Base-by-base conservation (phyloP, 352 stramenopile genomes). In the Globisporangium mamillatum region DNA sequence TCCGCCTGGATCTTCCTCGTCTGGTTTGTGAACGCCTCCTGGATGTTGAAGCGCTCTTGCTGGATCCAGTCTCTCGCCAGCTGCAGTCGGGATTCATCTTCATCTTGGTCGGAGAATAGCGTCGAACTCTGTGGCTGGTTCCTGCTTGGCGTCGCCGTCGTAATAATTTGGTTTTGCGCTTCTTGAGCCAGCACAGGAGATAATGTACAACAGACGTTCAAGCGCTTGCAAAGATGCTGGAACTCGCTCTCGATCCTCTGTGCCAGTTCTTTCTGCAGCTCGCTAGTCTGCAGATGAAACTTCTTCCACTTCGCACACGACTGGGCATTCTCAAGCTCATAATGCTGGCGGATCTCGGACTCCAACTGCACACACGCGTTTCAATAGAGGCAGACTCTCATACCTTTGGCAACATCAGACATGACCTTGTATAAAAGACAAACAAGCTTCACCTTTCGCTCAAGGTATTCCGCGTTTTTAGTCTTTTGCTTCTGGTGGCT, bases 11-110 rank as follows among this genome's bases (percentile, higher is more conserved):
- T 72, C 60, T 86, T 82, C 44, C 78, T 78, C 0, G 73, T 80
- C 63, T 90, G 80, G 52, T 81, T 86, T 7, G 78, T 89, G 62
- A 90, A 88, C 2, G 84, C 84, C 46, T 90, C 78, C 58, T 92
- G 75, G 48, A 92, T 77, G 56, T 86, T 90, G 59, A 89, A 92
- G 1, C 81, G 80, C 46, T 92, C 84, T 53, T 90, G 81, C 8
- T 77, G 66, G 59, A 87, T 73, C 81, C 84, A 89, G 29, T 89
- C 73, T 48, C 76, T 70, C 36, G 77, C 67, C 34, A 79, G 56
- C 16, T 79, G 68, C 10, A 75, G 50, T 0, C 68, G 70, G 29
- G 80, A 59, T 71, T 72, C 48, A 60, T 59, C 44, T 55, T 64
- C 22, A 24, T 48, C 46, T 14, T 74, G 64, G 46, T 59, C 36